These are phyloP conservation scores for Yamadazyma kanchanaburiensis DNA, from an alignment of 1,139 yeast species.

Conservation along the genomic window DNA sequence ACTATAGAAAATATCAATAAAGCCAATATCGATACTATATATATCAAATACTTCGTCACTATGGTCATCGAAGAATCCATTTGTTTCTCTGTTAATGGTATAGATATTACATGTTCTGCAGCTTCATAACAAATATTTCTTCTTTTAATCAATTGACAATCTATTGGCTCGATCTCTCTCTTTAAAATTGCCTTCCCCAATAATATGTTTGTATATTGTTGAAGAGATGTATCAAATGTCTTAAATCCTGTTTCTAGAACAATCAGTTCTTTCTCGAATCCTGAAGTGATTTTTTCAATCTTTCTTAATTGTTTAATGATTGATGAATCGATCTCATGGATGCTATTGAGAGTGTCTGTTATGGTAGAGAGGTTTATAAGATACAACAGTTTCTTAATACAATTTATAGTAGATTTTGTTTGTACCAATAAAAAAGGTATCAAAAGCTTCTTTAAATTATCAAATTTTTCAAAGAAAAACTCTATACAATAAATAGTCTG, in stretches of 20 bases:
- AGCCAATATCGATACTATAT: slow-evolving; percentile 19
- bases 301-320: slow-evolving; percentile 28
- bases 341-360: slow-evolving; percentile 21
- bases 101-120: slow-evolving; percentile 42
- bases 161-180: slow-evolving; percentile 24
- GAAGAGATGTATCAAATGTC: slow-evolving; percentile 34
- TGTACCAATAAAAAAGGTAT: slow-evolving; percentile 34
- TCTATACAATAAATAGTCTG: slow-evolving; percentile 30
- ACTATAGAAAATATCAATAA: slow-evolving; percentile 18
- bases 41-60: slow-evolving; percentile 20
- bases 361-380: slow-evolving; percentile 27
- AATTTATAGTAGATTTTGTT: slow-evolving; percentile 24
- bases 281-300: slow-evolving; percentile 36
- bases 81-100: slow-evolving; percentile 35
- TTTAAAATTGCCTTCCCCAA: slow-evolving; percentile 44
- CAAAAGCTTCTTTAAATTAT: slow-evolving; percentile 36
- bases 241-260: slow-evolving; percentile 27
- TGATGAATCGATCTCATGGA: slow-evolving; percentile 19
- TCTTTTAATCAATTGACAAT: slow-evolving; percentile 35
- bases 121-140: slow-evolving; percentile 42
- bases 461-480: slow-evolving; percentile 33
- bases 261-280: slow-evolving; percentile 33
- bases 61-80: slow-evolving; percentile 16
- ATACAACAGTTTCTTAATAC: slow-evolving; percentile 22
- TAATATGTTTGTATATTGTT: slow-evolving; percentile 35